Evolutionary conservation across 768 basidiomycete genomes (phyloP).

Genomic region (Galerina sulciceps): DNA sequence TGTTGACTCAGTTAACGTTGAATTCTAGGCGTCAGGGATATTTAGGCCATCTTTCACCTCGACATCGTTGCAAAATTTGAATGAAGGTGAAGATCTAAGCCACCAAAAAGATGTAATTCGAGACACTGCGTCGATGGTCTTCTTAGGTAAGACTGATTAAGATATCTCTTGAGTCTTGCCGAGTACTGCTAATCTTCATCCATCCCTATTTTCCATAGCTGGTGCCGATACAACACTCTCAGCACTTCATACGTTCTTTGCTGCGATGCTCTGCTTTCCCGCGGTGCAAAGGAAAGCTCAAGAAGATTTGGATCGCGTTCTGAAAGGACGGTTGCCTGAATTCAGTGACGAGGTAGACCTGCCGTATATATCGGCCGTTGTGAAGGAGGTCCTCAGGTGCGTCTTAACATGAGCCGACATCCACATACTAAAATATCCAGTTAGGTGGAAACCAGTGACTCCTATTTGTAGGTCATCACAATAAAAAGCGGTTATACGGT

Average conservation of each 20-base stretch:
- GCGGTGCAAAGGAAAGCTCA: constrained; percentile 40
- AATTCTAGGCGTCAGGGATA: constrained; percentile 27
- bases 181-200: background rate
- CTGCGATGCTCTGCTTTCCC: constrained; percentile 41
- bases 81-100: constrained; percentile 19
- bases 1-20: background rate
- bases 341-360: constrained; percentile 41
- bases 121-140: no score
- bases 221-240: background rate
- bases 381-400: constrained; percentile 41
- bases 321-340: constrained; percentile 39
- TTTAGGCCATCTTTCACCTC: constrained; percentile 40
- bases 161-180: background rate
- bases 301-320: constrained; percentile 46
- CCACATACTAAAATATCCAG: constrained; percentile 22
- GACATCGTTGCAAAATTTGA: constrained; percentile 14
- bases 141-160: background rate
- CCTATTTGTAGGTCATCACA: background rate
- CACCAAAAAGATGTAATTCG: constrained; percentile 29
- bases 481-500: background rate
- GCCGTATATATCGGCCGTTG: constrained; percentile 44
- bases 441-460: constrained; percentile 15
- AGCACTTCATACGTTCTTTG: constrained; percentile 22
- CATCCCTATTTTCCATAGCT: no score
- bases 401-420: background rate